Percentiles rank a stretch among this genome's conserved stretches.
Conservation (phyloP, 768 basidiomycete species). For the Gloeopeniophorella convolvens region DNA sequence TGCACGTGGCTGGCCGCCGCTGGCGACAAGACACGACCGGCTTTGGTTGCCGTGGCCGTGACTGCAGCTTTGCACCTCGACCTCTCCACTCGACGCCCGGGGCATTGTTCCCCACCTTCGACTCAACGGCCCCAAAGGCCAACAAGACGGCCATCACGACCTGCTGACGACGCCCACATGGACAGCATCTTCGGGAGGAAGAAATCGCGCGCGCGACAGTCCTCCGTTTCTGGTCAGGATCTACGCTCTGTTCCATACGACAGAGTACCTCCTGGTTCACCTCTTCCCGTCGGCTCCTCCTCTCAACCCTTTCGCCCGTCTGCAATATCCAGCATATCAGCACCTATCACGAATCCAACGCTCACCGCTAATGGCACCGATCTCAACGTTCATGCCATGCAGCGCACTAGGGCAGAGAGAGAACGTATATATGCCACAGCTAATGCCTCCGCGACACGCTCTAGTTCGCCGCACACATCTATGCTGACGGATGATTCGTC, state of each 20-base stretch:
- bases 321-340: conserved; percentile 48
- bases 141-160: not conserved
- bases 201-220: conserved; percentile 47
- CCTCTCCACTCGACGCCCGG: too few species aligned
- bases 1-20: too few species aligned
- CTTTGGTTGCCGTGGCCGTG: not conserved
- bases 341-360: conserved; percentile 78
- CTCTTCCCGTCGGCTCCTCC: conserved; percentile 48
- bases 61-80: too few species aligned
- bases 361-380: conserved; percentile 68
- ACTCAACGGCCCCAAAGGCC: not conserved
- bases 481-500: conserved; percentile 52
- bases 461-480: conserved; percentile 46
- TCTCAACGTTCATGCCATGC: conserved; percentile 53
- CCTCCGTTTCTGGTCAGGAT: conserved; percentile 54
- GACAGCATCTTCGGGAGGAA: conserved; percentile 62
- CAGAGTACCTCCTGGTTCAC: conserved; percentile 53
- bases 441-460: conserved; percentile 31
- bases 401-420: conserved; percentile 46
- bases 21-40: too few species aligned
- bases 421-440: conserved; percentile 44
- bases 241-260: conserved; percentile 70
- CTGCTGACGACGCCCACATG: conserved; percentile 35
- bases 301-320: conserved; percentile 41
- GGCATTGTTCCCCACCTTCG: not conserved